Conservation (phyloP, 2,329 filamentous ascomycete genomes). For the Fusarium mangiferae region DNA sequence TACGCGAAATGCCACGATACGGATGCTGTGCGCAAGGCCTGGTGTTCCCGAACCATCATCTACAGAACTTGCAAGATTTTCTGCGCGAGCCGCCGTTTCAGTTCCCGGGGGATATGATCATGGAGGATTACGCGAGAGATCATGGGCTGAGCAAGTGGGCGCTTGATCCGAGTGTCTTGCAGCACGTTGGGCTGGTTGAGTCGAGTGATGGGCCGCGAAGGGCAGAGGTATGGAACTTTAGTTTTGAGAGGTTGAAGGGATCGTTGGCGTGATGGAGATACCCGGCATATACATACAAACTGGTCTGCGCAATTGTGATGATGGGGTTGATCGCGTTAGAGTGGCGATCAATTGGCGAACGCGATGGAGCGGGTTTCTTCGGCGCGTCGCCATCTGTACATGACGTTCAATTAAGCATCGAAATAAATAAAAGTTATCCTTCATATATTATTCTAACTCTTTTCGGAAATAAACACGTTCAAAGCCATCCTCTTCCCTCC, state of each 20-base stretch:
- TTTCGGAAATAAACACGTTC: constrained; percentile 51
- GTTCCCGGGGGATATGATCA: constrained; percentile 50
- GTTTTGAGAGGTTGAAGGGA: constrained; percentile 44
- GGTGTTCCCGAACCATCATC: constrained; percentile 48
- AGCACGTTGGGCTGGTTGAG: constrained; percentile 50
- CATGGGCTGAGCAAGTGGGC: constrained; percentile 49
- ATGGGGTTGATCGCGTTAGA: not conserved
- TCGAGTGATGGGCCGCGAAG: constrained; percentile 44
- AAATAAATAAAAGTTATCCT: not conserved
- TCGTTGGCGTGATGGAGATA: not conserved
- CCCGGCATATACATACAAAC: not conserved
- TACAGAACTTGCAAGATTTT: constrained; percentile 42
- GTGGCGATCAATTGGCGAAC: not conserved
- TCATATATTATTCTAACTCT: constrained; percentile 42
- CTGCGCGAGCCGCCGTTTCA: constrained; percentile 47
- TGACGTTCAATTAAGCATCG: not conserved
- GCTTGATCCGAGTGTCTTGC: constrained; percentile 51
- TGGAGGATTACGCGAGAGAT: constrained; percentile 49
- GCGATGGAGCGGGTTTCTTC: not conserved
- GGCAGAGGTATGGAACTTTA: constrained; percentile 52
- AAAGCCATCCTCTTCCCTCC: constrained; percentile 47
- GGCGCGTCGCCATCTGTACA: not conserved
- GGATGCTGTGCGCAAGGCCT: constrained; percentile 54
- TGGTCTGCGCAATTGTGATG: not conserved
- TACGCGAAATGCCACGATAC: constrained; percentile 51